Conservation (phyloP, 2,329 filamentous ascomycete genomes). For the Aspergillus costaricaensis region DNA sequence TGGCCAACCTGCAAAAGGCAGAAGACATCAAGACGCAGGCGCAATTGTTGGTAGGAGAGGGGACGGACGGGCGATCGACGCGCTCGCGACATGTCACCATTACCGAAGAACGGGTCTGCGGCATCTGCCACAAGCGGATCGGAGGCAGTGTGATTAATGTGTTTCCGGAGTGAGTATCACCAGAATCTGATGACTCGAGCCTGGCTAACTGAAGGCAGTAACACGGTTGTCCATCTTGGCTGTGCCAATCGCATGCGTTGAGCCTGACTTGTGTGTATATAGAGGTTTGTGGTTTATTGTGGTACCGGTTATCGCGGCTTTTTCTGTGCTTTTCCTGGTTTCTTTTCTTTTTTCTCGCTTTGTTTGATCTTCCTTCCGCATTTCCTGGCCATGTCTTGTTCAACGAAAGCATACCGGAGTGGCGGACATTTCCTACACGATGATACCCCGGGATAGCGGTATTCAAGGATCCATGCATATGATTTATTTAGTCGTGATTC, state of each 20-base stretch:
- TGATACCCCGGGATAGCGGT: slow-evolving; percentile 41
- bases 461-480: slow-evolving; percentile 20
- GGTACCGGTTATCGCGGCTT: slow-evolving; percentile 4
- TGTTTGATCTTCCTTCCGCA: slow-evolving; percentile 9
- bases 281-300: slow-evolving; percentile 11
- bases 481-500: slow-evolving; percentile 1
- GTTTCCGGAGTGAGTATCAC: slow-evolving; percentile 69
- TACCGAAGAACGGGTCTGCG: slow-evolving; percentile 83
- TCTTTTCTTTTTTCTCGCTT: slow-evolving; percentile 15
- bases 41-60: slow-evolving; percentile 71
- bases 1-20: slow-evolving; percentile 73
- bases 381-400: slow-evolving; percentile 1
- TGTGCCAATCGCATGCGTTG: slow-evolving; percentile 59
- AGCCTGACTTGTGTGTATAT: slow-evolving; percentile 25
- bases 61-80: slow-evolving; percentile 53
- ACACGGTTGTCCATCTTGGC: slow-evolving; percentile 74
- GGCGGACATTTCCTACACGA: slow-evolving; percentile 30
- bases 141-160: slow-evolving; percentile 90
- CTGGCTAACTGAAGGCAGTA: slow-evolving; percentile 37
- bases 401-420: slow-evolving; percentile 18
- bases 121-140: slow-evolving; percentile 89
- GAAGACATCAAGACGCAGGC: slow-evolving; percentile 77
- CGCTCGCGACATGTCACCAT: slow-evolving; percentile 73
- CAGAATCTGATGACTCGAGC: not conserved
- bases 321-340: slow-evolving; percentile 19